These are phyloP conservation scores for Stemphylium vesicarium DNA, from an alignment of 2,329 filamentous ascomycete genomes.

Conservation along the genomic window DNA sequence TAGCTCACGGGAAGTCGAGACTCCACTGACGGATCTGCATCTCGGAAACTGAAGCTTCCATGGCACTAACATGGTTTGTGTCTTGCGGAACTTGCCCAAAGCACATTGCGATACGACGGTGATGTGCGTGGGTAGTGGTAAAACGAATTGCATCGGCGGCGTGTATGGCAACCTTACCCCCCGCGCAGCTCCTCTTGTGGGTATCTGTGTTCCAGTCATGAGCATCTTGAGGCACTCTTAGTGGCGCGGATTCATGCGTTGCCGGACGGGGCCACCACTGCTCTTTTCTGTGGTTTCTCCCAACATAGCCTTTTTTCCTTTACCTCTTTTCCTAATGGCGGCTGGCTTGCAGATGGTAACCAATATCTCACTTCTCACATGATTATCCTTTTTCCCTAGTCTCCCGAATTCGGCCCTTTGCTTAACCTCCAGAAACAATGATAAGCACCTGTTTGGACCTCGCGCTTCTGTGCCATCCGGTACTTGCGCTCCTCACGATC, in stretches of 20 bases:
- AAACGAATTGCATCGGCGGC: conserved; percentile 20
- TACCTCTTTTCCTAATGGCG: conserved; percentile 1
- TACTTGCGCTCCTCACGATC: conserved; percentile 38
- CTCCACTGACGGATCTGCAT: conserved; percentile 17
- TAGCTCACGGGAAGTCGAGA: conserved; percentile 1
- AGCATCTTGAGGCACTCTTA: conserved; percentile 13
- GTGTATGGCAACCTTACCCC: background rate
- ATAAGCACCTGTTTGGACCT: conserved; percentile 38
- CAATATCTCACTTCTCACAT: conserved; percentile 9
- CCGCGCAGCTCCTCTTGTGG: conserved; percentile 10
- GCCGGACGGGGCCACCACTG: conserved; percentile 15
- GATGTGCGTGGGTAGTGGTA: conserved; percentile 13
- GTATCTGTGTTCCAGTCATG: conserved; percentile 22
- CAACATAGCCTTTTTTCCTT: background rate
- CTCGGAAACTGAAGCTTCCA: conserved; percentile 25
- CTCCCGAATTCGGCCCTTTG: conserved; percentile 1
- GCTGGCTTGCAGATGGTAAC: background rate
- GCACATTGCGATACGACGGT: conserved; percentile 1
- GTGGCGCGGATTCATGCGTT: conserved; percentile 35
- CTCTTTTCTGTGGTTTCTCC: conserved; percentile 17
- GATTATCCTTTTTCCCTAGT: background rate
- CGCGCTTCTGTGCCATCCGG: conserved; percentile 40
- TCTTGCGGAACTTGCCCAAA: conserved; percentile 8
- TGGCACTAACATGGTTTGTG: conserved; percentile 23
- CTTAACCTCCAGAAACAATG: conserved; percentile 20